Base-by-base conservation (phyloP, 768 basidiomycete species). In the Rhodotorula graminis region DNA sequence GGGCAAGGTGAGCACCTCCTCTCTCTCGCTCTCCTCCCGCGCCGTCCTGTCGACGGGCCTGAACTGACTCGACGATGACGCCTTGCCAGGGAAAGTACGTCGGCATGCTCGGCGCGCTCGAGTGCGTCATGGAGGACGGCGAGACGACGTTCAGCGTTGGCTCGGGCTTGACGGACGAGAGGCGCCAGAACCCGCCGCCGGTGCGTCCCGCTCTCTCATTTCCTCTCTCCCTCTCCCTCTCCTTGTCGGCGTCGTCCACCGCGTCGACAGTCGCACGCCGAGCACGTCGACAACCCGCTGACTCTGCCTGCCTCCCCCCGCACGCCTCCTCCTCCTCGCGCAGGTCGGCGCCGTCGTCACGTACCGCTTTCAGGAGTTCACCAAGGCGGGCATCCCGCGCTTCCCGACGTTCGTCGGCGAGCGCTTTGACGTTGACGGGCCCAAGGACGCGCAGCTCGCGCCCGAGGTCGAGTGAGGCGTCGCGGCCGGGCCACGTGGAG, bases 331-430 rank as follows among this genome's bases (percentile, higher is more conserved):
- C 15, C 37, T 37, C 37, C 37, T 37, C 15, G 27, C 15, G 27
- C 67, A 76, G 75, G 62, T 76, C 60, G 77, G 77, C 27, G 37
- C 69, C 29, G 76, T 77, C 65, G 64, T 77, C 62, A 68, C 63
- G 8, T 75, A 77, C 64, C 52, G 71, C 29, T 73, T 75, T 62
- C 59, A 66, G 47, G 74, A 76, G 46, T 25, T 76, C 40, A 73
- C 72, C 18, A 71, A 74, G 56, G 44, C 57, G 31, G 59, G 63
- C 53, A 40, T 74, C 12, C 76, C 76, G 37, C 69, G 76, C 25
- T 76, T 76, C 72, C 76, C 76, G 33, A 69, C 76, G 11, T 76
- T 73, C 49, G 69, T 71, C 33, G 76, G 75, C 25, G 74, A 75
- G 58, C 42, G 74, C 21, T 21, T 60, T 64, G 74, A 75, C 49